Evolutionary conservation across 441 rosid species (phyloP), one percentile per base, ranked within the genome.

Genomic region (Daphne laureola): DNA sequence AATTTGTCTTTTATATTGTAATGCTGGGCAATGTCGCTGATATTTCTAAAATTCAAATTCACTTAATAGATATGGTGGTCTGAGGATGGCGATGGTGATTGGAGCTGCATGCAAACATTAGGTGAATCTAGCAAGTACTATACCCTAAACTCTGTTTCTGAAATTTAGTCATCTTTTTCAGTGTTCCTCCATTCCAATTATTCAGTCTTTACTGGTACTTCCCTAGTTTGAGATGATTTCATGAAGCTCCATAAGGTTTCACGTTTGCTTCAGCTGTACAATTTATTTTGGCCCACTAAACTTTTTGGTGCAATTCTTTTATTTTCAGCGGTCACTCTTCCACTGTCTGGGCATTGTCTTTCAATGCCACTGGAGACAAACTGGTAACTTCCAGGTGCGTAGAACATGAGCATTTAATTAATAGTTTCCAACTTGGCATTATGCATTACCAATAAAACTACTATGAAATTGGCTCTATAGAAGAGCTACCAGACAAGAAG

Each of bases 381-480:
- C 72, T 92, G 96, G 95, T 86, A 67, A 83, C 90, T 51, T 92
- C 90, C 75, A 87, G 98, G 98, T 86, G 69, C 43, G 87, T 56
- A 17, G 47, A 54, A 18, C 48, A 49, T 31, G 38, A 31, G 11
- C 9, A 31, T 13, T 40, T 42, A 47, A 4, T 18, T 47, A 16
- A 8, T 17, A 8, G 25, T 23, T 9, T 9, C 38, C 38, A 31
- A 4, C 8, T 31, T 31, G 38, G 5, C 38, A 31, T 31, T 31
- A 31, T 31, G 38, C 11, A 5, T 7, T 31, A 31, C 38, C 38
- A 6, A 31, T 31, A 6, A 7, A 7, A 31, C 6, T 31, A 31
- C 2, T 31, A 31, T 31, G 38, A 31, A 31, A 31, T 5, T 8
- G 38, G 7, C 6, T 8, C 38, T 31, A 9, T 31, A 31, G 38